Evolutionary conservation across 169 alveolate genomes (phyloP).

Genomic region (Plasmodium coatneyi): DNA sequence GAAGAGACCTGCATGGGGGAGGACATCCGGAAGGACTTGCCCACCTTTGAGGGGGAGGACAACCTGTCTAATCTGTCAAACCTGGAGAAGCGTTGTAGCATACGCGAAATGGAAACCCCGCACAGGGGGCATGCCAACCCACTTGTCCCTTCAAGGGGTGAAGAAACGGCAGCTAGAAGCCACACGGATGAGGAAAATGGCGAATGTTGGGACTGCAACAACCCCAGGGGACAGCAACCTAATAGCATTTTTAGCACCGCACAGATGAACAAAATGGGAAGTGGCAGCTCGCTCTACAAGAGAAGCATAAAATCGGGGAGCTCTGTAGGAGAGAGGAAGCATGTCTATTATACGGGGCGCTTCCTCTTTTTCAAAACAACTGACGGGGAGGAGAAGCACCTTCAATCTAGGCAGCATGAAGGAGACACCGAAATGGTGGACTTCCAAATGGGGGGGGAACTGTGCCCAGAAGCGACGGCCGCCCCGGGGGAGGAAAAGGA

Average conservation of each 20-base stretch:
- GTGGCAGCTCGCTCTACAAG: slow-evolving; percentile 5
- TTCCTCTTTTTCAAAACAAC: slow-evolving; percentile 15
- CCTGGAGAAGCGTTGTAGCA: not conserved
- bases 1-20: not conserved
- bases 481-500: not conserved
- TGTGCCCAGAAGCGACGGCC: not conserved
- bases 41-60: not conserved
- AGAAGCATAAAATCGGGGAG: slow-evolving; percentile 11
- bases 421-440: not conserved
- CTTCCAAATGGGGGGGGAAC: not conserved
- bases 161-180: not conserved
- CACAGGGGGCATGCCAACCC: not conserved
- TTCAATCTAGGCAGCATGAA: not conserved
- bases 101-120: not conserved
- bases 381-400: not conserved
- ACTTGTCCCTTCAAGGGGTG: not conserved
- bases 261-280: not conserved
- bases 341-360: not conserved
- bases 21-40: not conserved
- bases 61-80: not conserved
- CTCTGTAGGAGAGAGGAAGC: not conserved
- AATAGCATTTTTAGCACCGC: not conserved
- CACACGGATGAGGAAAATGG: not conserved
- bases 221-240: not conserved
- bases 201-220: not conserved